Evolutionary conservation across 179 eudicot genomes (phyloP), one percentile per base, ranked within the genome.

Genomic region (Carnegiea gigantea): DNA sequence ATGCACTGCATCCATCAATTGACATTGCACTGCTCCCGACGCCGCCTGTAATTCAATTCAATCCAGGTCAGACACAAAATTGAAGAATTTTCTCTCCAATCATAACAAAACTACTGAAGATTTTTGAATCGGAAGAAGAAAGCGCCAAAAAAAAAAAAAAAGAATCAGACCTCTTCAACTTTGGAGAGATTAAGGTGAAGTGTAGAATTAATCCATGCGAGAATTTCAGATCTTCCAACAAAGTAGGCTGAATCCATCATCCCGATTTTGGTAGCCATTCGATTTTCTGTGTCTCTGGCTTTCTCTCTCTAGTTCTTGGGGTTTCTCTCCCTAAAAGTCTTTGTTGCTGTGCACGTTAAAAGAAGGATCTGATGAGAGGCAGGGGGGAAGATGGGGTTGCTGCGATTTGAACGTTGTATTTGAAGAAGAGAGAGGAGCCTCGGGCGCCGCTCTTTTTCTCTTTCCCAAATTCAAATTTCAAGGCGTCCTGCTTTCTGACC

Each of bases 231-330:
- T 89, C 98, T 91, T 15, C 98, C 96, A 60, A 96, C 98, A 77
- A 94, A 96, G 72, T 96, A 96, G 0, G 99, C 98, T 0, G 91
- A 82, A 51, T 94, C 99, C 99, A 96, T 94, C 86, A 88, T 96
- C 9, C 97, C 99, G n/a, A 92, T 90, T 83, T 91, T 92, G 8
- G 90, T 86, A 85, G 99, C 92, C 89, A 88, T 76, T 76, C 59
- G 46, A 28, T 40, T 40, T 12, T 73, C 76, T 40, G 44, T 72
- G 46, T 33, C 40, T 15, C 5, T 17, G 33, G 44, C 30, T 75
- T 3, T 23, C 64, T 75, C 78, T 49, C 46, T 11, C 73, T 74
- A 54, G 21, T 18, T 51, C 17, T 54, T 15, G 21, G 14, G 60
- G 5, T 54, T 54, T 54, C 60, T 54, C 60, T 54, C 60, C 20